A percentile compares a stretch with the other conserved stretches of the same genome.
phyloP scores from a whole-genome alignment of 139 green algal genomes.

The Nannochloris sp. region DNA sequence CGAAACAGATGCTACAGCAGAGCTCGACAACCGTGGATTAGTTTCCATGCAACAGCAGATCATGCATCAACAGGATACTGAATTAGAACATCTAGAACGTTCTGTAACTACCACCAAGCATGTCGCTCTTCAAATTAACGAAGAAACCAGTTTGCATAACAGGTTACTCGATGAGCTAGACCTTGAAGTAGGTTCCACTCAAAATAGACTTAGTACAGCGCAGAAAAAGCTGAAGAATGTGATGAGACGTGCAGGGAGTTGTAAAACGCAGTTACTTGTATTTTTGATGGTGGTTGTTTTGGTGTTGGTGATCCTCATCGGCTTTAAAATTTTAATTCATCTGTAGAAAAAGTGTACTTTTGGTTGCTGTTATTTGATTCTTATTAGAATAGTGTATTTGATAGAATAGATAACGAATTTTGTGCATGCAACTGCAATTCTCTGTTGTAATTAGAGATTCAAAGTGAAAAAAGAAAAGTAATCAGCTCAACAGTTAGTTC shows the following conservation, averaged over 20 bases:
- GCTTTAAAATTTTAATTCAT: conserved; percentile 27
- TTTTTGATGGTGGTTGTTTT: conserved; percentile 60
- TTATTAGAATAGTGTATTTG: too few relatives aligned
- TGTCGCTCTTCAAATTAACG: conserved; percentile 79
- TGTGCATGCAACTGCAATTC: too few relatives aligned
- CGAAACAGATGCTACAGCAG: conserved; percentile 61
- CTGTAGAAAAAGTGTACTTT: too few relatives aligned
- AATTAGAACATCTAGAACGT: conserved; percentile 68
- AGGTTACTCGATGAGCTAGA: conserved; percentile 78
- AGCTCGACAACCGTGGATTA: conserved; percentile 50
- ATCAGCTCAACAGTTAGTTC: too few relatives aligned
- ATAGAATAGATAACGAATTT: too few relatives aligned
- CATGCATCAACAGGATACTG: conserved; percentile 67
- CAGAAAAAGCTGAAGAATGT: conserved; percentile 49
- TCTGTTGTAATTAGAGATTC: too few relatives aligned
- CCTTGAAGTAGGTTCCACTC: conserved; percentile 68
- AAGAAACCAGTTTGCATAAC: conserved; percentile 81
- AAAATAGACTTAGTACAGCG: conserved; percentile 47
- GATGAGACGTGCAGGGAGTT: conserved; percentile 35
- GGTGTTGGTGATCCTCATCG: conserved; percentile 40
- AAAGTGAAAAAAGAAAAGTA: too few relatives aligned
- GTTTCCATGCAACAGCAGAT: conserved; percentile 63
- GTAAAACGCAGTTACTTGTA: conserved; percentile 42
- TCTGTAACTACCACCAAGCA: conserved; percentile 70
- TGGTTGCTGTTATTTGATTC: too few relatives aligned